A percentile compares a stretch with the other conserved stretches of the same genome.
Evolutionary conservation across 306 rosid species (phyloP).

Genomic region (Fragaria vesca): DNA sequence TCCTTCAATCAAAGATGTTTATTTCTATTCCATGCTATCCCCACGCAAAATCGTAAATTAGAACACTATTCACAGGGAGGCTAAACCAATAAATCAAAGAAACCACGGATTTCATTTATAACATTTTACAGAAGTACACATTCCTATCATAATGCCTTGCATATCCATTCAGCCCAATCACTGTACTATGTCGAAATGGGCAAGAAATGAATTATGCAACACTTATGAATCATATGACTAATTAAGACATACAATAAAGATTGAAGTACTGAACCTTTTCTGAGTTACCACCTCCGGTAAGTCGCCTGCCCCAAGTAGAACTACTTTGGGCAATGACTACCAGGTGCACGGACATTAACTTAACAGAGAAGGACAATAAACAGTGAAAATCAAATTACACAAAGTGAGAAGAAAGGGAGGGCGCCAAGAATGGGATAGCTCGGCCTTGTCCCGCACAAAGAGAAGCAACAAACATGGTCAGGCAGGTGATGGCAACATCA

Average conservation of each 20-base stretch:
- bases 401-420: slow-evolving; percentile 36
- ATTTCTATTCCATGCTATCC: too few species aligned
- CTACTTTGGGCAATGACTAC: slow-evolving; percentile 60
- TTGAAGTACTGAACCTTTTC: slow-evolving; percentile 37
- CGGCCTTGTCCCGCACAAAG: slow-evolving; percentile 54
- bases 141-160: slow-evolving; percentile 30
- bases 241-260: slow-evolving; percentile 28
- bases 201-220: slow-evolving; percentile 31
- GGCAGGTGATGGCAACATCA: slow-evolving; percentile 29
- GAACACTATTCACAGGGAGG: neutral
- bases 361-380: slow-evolving; percentile 41
- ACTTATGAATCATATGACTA: slow-evolving; percentile 25
- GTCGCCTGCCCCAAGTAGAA: slow-evolving; percentile 55
- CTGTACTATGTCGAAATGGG: slow-evolving; percentile 24
- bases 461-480: slow-evolving; percentile 37
- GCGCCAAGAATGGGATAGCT: slow-evolving; percentile 43
- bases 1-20: too few species aligned
- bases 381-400: slow-evolving; percentile 38
- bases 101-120: slow-evolving; percentile 31
- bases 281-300: slow-evolving; percentile 83
- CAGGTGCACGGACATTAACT: slow-evolving; percentile 72
- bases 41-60: too few species aligned
- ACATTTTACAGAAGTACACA: slow-evolving; percentile 26
- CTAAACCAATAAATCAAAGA: slow-evolving; percentile 8
- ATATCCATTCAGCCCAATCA: slow-evolving; percentile 39